These are phyloP conservation scores for Keithomyces neogunnii DNA, from an alignment of 2,329 filamentous ascomycete genomes.

Conservation along the genomic window DNA sequence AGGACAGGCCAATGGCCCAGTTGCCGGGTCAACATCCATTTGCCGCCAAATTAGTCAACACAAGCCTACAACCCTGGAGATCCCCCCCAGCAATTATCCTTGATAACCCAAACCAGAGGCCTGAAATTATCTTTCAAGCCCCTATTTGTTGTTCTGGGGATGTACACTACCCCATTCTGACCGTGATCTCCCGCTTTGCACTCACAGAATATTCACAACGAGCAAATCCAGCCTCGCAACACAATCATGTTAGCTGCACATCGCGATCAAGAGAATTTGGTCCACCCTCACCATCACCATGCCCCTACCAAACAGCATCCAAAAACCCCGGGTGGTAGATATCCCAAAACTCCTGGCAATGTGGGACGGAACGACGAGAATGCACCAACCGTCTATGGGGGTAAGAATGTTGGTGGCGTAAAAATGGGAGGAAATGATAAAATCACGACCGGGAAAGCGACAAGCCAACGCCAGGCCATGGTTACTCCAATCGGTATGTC, in stretches of 20 bases:
- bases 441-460: slow-evolving; percentile 36
- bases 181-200: not conserved
- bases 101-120: not conserved
- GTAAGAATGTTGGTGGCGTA: slow-evolving; percentile 36
- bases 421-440: slow-evolving; percentile 47
- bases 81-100: slow-evolving; percentile 12
- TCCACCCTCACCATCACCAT: slow-evolving; percentile 64
- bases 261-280: slow-evolving; percentile 81
- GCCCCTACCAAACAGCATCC: slow-evolving; percentile 66
- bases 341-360: slow-evolving; percentile 76
- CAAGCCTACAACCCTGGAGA: slow-evolving; percentile 4
- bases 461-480: slow-evolving; percentile 45
- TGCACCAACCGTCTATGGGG: slow-evolving; percentile 33
- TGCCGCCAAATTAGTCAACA: slow-evolving; percentile 1
- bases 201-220: not conserved
- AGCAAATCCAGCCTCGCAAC: not conserved
- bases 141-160: not conserved
- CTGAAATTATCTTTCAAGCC: not conserved
- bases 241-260: slow-evolving; percentile 63
- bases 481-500: slow-evolving; percentile 73
- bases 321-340: slow-evolving; percentile 71
- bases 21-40: slow-evolving; percentile 19
- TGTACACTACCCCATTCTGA: not conserved
- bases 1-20: slow-evolving; percentile 5
- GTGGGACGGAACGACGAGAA: slow-evolving; percentile 81